Evolutionary conservation across 768 basidiomycete genomes (phyloP).

Genomic region (Gautieria morchelliformis): DNA sequence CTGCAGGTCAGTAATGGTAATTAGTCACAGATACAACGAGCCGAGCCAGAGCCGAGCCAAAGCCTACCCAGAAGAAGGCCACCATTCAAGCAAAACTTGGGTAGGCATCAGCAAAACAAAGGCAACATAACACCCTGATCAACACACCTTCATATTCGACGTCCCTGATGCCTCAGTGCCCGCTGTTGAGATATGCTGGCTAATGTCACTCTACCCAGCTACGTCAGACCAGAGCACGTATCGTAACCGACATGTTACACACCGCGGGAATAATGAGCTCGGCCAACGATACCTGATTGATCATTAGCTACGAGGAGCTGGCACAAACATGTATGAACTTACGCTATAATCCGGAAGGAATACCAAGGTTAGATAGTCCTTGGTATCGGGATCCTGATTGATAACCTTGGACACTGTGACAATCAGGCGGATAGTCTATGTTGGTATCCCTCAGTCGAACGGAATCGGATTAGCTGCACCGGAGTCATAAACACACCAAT

Average conservation of each 20-base stretch:
- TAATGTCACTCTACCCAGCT: slow-evolving; percentile 83
- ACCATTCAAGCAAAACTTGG: slow-evolving; percentile 76
- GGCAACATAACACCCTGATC: neutral
- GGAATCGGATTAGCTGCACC: neutral
- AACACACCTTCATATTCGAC: slow-evolving; percentile 62
- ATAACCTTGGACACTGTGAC: slow-evolving; percentile 78
- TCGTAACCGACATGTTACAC: neutral
- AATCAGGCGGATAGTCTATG: slow-evolving; percentile 82
- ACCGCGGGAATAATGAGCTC: slow-evolving; percentile 54
- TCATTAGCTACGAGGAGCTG: neutral
- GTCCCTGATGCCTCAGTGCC: slow-evolving; percentile 86
- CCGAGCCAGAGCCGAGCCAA: neutral
- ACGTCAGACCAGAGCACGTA: neutral
- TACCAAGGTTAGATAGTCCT: slow-evolving; percentile 76
- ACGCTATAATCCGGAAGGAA: slow-evolving; percentile 95
- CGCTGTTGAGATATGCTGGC: slow-evolving; percentile 94
- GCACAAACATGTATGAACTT: neutral
- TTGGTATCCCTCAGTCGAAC: neutral
- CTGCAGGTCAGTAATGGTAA: neutral
- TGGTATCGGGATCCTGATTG: slow-evolving; percentile 74
- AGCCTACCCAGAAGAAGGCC: slow-evolving; percentile 69
- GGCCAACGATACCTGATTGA: slow-evolving; percentile 44
- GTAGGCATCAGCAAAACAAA: slow-evolving; percentile 11
- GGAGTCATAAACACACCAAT: slow-evolving; percentile 34
- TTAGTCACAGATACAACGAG: slow-evolving; percentile 6